Evolutionary conservation across 352 stramenopile genomes (phyloP).

Genomic region (Globisporangium rhizosaccharum): DNA sequence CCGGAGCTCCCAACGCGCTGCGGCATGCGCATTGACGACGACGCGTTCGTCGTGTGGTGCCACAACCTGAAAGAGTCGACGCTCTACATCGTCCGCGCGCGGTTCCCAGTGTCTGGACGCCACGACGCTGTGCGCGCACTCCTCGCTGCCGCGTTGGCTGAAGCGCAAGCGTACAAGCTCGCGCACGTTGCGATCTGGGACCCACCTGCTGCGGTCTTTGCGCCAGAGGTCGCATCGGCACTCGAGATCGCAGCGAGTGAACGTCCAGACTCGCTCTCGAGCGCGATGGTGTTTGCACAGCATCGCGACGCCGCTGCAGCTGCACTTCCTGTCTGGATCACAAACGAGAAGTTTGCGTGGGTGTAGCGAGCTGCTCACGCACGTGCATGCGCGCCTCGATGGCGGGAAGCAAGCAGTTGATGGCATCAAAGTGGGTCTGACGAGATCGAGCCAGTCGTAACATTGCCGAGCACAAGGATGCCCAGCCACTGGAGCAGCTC

Average conservation of each 20-base stretch:
- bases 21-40: constrained; percentile 27
- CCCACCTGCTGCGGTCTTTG: constrained; percentile 19
- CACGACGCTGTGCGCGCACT: constrained; percentile 16
- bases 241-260: constrained; percentile 30
- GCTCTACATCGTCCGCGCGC: constrained; percentile 44
- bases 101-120: constrained; percentile 21
- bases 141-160: constrained; percentile 26
- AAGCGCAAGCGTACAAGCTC: constrained; percentile 38
- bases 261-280: constrained; percentile 54
- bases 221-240: constrained; percentile 12
- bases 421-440: not conserved
- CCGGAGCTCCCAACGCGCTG: constrained; percentile 30
- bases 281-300: constrained; percentile 38
- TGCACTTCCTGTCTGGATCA: constrained; percentile 25
- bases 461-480: no score
- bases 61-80: constrained; percentile 58
- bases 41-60: constrained; percentile 59
- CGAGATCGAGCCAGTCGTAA: no score
- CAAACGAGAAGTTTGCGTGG: constrained; percentile 57
- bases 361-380: constrained; percentile 14
- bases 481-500: no score
- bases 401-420: not conserved
- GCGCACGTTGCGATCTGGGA: constrained; percentile 43
- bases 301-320: constrained; percentile 2
- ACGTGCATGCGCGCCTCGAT: not conserved